phyloP scores from a whole-genome alignment of 805 yeast species.

The Citeromyces nyonsensis region DNA sequence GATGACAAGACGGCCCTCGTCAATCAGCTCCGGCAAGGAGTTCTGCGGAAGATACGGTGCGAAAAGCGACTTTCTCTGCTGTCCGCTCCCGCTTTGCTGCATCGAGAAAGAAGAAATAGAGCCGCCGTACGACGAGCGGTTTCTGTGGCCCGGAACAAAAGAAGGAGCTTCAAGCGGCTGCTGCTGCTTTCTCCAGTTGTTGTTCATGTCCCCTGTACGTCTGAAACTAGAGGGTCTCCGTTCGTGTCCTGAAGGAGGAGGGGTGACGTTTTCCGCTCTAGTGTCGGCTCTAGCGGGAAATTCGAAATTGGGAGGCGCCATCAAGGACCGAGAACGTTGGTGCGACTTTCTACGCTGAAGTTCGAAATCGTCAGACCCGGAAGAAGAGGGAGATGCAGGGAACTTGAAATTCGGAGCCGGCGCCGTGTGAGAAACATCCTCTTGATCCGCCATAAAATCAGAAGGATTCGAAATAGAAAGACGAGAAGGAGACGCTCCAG shows the following conservation, averaged over 20 bases:
- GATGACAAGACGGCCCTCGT: slow-evolving; percentile 82
- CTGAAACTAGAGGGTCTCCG: slow-evolving; percentile 19
- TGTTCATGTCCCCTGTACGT: slow-evolving; percentile 27
- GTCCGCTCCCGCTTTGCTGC: slow-evolving; percentile 19
- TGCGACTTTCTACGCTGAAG: slow-evolving; percentile 5
- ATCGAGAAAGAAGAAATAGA: slow-evolving; percentile 36
- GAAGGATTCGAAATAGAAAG: slow-evolving; percentile 5
- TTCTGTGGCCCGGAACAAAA: slow-evolving; percentile 70
- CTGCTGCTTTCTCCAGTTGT: slow-evolving; percentile 52
- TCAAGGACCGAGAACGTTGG: slow-evolving; percentile 13
- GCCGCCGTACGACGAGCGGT: slow-evolving; percentile 56
- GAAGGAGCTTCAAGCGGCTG: slow-evolving; percentile 3
- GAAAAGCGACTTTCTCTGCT: slow-evolving; percentile 63
- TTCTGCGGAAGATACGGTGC: slow-evolving; percentile 95
- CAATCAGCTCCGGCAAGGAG: slow-evolving; percentile 74
- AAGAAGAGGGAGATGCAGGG: slow-evolving; percentile 22
- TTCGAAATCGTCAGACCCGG: slow-evolving; percentile 1
- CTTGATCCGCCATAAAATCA: slow-evolving; percentile 3
- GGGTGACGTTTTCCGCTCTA: neutral
- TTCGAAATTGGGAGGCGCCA: slow-evolving; percentile 36
- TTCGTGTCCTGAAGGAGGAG: slow-evolving; percentile 5
- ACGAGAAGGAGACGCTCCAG: slow-evolving; percentile 16
- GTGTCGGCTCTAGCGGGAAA: slow-evolving; percentile 38
- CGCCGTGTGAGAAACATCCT: slow-evolving; percentile 4
- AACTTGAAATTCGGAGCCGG: slow-evolving; percentile 34